Base-by-base conservation (phyloP, 2,329 filamentous ascomycete species). In the Aspergillus versicolor region DNA sequence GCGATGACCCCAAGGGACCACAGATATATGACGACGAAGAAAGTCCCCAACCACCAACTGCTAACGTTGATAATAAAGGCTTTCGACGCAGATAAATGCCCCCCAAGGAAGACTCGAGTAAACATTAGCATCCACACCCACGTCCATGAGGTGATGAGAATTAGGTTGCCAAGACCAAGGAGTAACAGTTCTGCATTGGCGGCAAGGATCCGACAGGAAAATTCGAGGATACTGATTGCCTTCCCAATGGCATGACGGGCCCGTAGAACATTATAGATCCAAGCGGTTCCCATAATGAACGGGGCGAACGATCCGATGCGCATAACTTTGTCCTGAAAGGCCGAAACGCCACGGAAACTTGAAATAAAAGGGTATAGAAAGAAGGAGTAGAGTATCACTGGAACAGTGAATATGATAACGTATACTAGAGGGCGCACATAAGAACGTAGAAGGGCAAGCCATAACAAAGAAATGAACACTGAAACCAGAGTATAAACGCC, bases 51-150 rank as follows among this genome's bases (percentile, higher is more conserved):
- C 90, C 92, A 96, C 93, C 93, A 97, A 67, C 88, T 96, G 58
- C 91, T 91, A 17, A 89, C 79, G 69, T 91, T 89, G 68, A 97
- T 91, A 67, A 96, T 84, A 75, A 95, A 97, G 42, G 87, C 78
- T 59, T 76, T 78, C 59, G 72, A 68, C 22, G 71, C 71, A 11
- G 87, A 86, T 63, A 93, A 86, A 73, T 92, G 89, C 0, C 94
- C 94, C n/a, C 91, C 91, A 58, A 97, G 85, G 73, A 99, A 99
- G 57, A 97, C 88, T 44, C 92, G 85, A 7, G 92, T 93, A 74
- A 99, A 97, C 92, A 99, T 97, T 66, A 87, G 87, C 64, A 97
- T 85, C 94, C 94, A 99, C 6, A 90, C 74, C 94, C 94, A 99
- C 0, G 92, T 97, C 89, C 92, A 97, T 13, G 85, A 78, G 9